Evolutionary conservation across 2,329 filamentous ascomycete genomes (phyloP), one percentile per base, ranked within the genome.

Genomic region (Penicillium sclerotiorum): DNA sequence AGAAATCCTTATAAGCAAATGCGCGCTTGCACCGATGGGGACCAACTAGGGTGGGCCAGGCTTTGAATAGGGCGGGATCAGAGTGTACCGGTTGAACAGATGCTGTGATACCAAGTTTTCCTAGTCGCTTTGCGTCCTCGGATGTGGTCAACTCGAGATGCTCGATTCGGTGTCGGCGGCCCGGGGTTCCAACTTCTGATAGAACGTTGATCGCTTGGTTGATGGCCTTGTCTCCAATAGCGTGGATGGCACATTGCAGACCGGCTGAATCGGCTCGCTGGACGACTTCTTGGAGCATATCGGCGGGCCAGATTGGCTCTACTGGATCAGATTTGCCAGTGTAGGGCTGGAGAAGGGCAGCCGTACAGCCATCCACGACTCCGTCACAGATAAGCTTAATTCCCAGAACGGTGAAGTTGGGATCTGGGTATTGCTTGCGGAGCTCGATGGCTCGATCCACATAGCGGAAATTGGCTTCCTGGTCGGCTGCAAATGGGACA

Each of bases 301-400:
- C 62, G 5, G 64, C 64, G 0, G 71, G 72, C 77, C 77, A 80
- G 47, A 79, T 73, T 1, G 77, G 73, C 4, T 75, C 75, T 37
- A 71, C 65, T n/a, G 65, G 71, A 45, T 68, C 62, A 3, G 63
- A 63, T 41, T 72, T 73, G n/a, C 61, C 59, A 3, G 69, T 69
- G 50, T 80, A 80, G 1, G 77, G 77, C 46, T 78, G 67, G 8
- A 67, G 53, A 4, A 80, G 66, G 1, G 76, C 75, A 8, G 77
- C 77, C 7, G 77, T 80, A 57, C 77, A 80, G 9, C 75, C 76
- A 50, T 80, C 77, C 30, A 80, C 69, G 1, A 79, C 74, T 4
- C 77, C 77, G 49, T 80, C 77, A 46, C 71, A 73, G 50, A 80
- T 79, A 20, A 79, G 47, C 47, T 80, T 80, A 57, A 79, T 76